Base-by-base conservation (phyloP, 306 rosid genomes). In the Mucuna pruriens region DNA sequence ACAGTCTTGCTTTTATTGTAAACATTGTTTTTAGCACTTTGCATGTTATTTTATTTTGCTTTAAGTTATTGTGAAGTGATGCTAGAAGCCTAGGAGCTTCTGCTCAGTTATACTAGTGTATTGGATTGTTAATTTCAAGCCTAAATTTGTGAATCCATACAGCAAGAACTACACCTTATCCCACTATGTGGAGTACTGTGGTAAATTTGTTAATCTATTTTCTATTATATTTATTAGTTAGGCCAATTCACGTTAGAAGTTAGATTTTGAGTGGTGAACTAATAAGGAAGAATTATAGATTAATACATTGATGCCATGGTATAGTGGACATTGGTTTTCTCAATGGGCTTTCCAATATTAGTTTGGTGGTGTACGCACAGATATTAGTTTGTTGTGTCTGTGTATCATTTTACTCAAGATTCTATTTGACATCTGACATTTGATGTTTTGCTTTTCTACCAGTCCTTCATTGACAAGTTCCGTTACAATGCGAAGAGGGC, bases 401-500 rank as follows among this genome's bases (percentile, higher is more conserved):
- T n/a, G n/a, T n/a, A n/a, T n/a, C 58, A 80, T 76, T 40, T 64
- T 71, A n/a, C 12, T 81, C 63, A 34, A 74, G 81, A 83, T 75
- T 77, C 36, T 80, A 16, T 78, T 75, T 83, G 79, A 83, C 79
- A 46, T 76, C 76, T 89, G 85, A 85, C 83, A 60, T 76, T 71
- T 49, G 71, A 22, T 78, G 73, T 71, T 84, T 82, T 83, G 20
- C 72, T 68, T 77, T 71, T 70, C 46, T 80, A 15, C 71, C 97
- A 95, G 99, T 1, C 97, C 67, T 95, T 95, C 85, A 93, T 95
- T 82, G 99, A 95, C 84, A 95, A 95, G 94, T 95, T 95, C 69
- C 97, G 98, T 5, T 95, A 90, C 84, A 95, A 95, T 88, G 99
- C 99, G 10, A 95, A 95, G 90, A 93, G 99, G 86, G 98, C 99